Evolutionary conservation across 176 grass and related monocot genomes (phyloP).

Genomic region (Cocos nucifera): DNA sequence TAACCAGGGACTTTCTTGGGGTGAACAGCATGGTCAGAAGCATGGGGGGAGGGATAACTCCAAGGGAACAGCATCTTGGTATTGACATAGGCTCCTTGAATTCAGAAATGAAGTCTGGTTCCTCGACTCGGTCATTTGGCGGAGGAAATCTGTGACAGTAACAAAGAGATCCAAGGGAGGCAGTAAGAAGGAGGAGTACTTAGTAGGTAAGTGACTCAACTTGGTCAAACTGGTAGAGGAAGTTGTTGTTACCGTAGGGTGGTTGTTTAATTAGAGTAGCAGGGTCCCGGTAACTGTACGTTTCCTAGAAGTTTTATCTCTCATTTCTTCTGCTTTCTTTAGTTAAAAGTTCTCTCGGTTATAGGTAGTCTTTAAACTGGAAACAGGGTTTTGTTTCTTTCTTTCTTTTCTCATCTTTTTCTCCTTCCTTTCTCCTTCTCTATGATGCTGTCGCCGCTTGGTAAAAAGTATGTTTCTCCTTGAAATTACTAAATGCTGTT

Average conservation of each 20-base stretch:
- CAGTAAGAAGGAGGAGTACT: too few relatives aligned
- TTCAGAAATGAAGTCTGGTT: constrained; percentile 2
- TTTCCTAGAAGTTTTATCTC: too few relatives aligned
- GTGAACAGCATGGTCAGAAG: constrained; percentile 13
- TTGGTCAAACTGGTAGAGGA: too few relatives aligned
- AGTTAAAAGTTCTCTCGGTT: not conserved
- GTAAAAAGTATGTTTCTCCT: not conserved
- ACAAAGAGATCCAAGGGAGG: too few relatives aligned
- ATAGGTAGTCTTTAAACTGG: not conserved
- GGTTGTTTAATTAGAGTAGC: too few relatives aligned
- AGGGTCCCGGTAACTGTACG: too few relatives aligned
- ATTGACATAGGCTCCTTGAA: constrained; percentile 10
- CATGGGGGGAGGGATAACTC: not conserved
- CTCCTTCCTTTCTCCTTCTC: not conserved
- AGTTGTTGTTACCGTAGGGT: too few relatives aligned
- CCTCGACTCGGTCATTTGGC: not conserved
- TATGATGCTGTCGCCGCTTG: not conserved
- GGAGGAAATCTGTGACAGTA: constrained; percentile 3
- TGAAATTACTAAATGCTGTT: not conserved
- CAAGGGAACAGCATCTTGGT: constrained; percentile 12
- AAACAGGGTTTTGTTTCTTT: not conserved
- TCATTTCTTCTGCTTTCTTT: too few relatives aligned
- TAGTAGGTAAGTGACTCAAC: too few relatives aligned
- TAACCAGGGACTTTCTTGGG: constrained; percentile 15
- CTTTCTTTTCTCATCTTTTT: not conserved